Evolutionary conservation across 208 protist species (phyloP).

Genomic region (Leishmania lainsoni): DNA sequence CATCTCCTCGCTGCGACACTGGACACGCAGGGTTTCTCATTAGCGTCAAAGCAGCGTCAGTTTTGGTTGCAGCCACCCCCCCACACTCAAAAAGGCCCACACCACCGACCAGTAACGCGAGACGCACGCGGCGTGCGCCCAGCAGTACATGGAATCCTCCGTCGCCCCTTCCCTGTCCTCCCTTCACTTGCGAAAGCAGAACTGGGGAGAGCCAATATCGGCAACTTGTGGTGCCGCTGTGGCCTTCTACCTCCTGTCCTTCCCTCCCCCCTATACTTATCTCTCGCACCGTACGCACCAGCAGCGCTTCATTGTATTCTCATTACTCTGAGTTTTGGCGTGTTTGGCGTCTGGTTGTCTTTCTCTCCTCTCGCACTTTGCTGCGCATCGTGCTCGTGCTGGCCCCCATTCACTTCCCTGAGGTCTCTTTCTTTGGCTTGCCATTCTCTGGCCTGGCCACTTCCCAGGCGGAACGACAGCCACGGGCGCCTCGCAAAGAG

Average conservation of each 20-base stretch:
- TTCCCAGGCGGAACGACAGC: background rate
- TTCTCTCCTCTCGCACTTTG: background rate
- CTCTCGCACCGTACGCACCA: no score
- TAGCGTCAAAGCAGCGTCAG: background rate
- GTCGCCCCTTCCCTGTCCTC: background rate
- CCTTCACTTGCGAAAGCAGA: background rate
- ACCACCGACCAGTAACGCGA: background rate
- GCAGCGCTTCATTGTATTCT: background rate
- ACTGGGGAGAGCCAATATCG: background rate
- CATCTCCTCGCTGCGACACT: background rate
- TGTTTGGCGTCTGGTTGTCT: background rate
- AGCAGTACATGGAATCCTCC: background rate
- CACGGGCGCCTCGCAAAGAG: background rate
- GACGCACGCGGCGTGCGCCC: background rate
- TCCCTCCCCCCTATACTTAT: background rate
- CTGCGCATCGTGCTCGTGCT: background rate
- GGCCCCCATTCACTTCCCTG: background rate
- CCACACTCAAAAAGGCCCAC: background rate
- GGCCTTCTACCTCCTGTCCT: background rate
- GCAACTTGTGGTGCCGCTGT: background rate
- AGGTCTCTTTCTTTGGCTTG: background rate
- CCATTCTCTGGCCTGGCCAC: background rate
- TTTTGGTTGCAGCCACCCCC: no score
- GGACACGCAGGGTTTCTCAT: background rate
- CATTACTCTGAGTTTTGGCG: background rate